Conservation (phyloP, 371 early-diverging fungal species). For the Spraguea lophii region DNA sequence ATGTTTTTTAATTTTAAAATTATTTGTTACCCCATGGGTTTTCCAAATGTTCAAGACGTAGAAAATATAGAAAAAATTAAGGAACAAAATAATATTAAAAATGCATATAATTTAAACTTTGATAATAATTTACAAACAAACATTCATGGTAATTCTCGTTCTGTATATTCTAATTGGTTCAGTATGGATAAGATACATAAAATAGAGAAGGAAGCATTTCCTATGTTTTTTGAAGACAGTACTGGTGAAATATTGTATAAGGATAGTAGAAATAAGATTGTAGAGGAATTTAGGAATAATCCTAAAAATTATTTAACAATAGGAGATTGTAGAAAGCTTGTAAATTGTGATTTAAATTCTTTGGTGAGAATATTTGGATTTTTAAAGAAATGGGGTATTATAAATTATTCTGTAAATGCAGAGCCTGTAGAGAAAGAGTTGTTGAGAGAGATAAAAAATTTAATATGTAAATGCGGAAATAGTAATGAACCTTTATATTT, state of each 20-base stretch:
- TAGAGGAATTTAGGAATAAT: slow-evolving; percentile 73
- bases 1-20: too few species aligned
- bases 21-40: too few species aligned
- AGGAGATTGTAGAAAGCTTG: slow-evolving; percentile 70
- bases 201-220: slow-evolving; percentile 66
- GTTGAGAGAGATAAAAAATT: slow-evolving; percentile 1
- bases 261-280: slow-evolving; percentile 86
- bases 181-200: slow-evolving; percentile 58
- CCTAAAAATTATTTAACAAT: slow-evolving; percentile 78
- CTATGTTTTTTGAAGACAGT: slow-evolving; percentile 72
- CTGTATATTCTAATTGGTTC: slow-evolving; percentile 79
- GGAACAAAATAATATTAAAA: too few species aligned
- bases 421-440: slow-evolving; percentile 2
- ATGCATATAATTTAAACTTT: too few species aligned
- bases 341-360: slow-evolving; percentile 83
- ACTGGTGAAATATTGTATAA: slow-evolving; percentile 61
- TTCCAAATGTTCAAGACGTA: too few species aligned
- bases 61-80: too few species aligned
- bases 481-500: slow-evolving; percentile 11
- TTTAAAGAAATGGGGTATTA: slow-evolving; percentile 91
- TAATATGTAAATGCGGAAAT: slow-evolving; percentile 12
- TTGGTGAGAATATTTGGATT: slow-evolving; percentile 87
- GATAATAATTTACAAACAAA: too few species aligned
- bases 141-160: too few species aligned
- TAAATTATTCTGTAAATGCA: slow-evolving; percentile 53